Evolutionary conservation across 257 asterid genomes (phyloP), one percentile per base, ranked within the genome.

Genomic region (Fraxinus quadrangulata): DNA sequence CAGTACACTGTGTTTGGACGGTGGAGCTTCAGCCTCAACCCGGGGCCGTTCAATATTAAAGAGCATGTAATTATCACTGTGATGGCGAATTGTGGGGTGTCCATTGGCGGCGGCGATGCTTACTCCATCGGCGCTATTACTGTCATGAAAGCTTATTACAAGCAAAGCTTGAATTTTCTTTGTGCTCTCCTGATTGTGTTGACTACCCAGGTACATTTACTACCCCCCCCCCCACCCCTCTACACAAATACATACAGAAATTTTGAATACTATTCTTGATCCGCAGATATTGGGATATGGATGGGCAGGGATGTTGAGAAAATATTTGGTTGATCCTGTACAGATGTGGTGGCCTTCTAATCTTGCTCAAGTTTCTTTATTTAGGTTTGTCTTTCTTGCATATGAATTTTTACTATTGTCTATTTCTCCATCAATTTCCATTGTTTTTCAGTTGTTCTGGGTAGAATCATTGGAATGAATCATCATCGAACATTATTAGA

Each of bases 331-430:
- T 75, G 98, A 96, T 81, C 99, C 98, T 21, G 97, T 88, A 72
- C 97, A 92, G 83, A 96, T 96, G 99, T 96, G 99, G 99, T 96
- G 99, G 99, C 98, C 99, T 17, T 81, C 96, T 26, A 93, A 92
- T 79, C 97, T 96, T 54, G 98, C 98, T 88, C 99, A 96, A 82
- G 99, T 96, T 68, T 96, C 98, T 49, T 73, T 96, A 65, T 96
- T 96, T 78, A 86, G 98, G 99, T 94, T 63, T 19, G 51, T 72
- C 42, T 65, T 76, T 30, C 30, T 5, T 31, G 12, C 49, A 40
- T 40, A 40, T 0, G 14, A 40, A 40, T 40, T 40, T 40, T 40
- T 40, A 2, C 16, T 56, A 45, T 6, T 21, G 21, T 33, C 73
- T 28, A 49, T 47, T 72, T 39, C 65, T 36, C 78, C 68, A 66